A percentile compares a stretch with the other conserved stretches of the same genome.
Conservation (phyloP, 108 stramenopile genomes). For the Pseudonitzschia multistriata region DNA sequence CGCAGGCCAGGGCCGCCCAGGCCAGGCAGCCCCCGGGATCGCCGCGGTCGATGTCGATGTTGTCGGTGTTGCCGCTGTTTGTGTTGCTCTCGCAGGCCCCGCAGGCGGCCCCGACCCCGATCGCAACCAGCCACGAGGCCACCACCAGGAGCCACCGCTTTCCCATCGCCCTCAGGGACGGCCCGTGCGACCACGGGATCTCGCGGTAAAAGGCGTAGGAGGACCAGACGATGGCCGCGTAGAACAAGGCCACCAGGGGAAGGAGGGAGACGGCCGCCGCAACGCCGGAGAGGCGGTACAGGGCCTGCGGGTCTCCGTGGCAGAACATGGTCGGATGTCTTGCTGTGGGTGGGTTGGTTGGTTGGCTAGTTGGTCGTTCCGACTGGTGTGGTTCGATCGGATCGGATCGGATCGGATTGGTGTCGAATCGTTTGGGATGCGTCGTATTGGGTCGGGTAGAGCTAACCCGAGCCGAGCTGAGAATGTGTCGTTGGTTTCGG, state of each 20-base stretch:
- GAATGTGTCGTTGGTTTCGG: too few relatives aligned
- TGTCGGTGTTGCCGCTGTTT: neutral
- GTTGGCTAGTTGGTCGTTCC: too few relatives aligned
- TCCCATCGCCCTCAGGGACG: neutral
- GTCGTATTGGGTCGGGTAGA: too few relatives aligned
- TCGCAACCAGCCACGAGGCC: neutral
- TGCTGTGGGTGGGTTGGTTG: too few relatives aligned
- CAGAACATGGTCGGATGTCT: neutral
- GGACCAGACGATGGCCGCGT: neutral
- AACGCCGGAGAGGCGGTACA: neutral
- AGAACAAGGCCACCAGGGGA: constrained; percentile 1
- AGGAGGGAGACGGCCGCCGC: neutral
- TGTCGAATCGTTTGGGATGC: too few relatives aligned
- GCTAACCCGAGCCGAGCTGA: too few relatives aligned
- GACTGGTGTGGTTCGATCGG: too few relatives aligned
- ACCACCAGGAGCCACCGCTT: neutral
- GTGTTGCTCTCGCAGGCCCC: neutral
- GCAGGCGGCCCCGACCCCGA: neutral
- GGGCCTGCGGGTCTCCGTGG: neutral
- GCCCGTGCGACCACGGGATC: neutral
- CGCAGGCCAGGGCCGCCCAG: neutral
- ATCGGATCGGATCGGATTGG: too few relatives aligned
- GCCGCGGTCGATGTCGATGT: neutral
- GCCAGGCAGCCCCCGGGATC: neutral
- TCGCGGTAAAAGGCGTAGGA: constrained; percentile 11